Conservation (phyloP, 2,329 filamentous ascomycete genomes). For the Amauroascus niger region DNA sequence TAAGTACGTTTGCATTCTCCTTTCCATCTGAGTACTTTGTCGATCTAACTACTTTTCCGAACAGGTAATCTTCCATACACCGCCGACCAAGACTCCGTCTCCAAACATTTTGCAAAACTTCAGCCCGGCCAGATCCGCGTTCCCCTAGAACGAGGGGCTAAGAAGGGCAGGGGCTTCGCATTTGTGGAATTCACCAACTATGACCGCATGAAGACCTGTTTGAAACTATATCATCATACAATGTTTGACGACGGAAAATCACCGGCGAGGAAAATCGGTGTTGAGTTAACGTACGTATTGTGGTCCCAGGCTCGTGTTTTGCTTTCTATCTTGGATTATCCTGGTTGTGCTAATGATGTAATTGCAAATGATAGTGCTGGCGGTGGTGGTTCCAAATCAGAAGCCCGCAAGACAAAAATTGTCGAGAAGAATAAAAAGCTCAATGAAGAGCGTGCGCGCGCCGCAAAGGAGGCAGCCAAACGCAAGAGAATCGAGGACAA, state of each 20-base stretch:
- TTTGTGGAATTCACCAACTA: constrained; percentile 84
- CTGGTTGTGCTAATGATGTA: constrained; percentile 4
- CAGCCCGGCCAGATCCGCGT: constrained; percentile 61
- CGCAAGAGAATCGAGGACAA: constrained; percentile 37
- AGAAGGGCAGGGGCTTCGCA: constrained; percentile 63
- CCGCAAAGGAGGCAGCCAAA: constrained; percentile 41
- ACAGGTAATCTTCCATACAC: constrained; percentile 79
- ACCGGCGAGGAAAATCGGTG: constrained; percentile 67
- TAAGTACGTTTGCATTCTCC: constrained; percentile 44
- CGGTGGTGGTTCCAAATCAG: constrained; percentile 67
- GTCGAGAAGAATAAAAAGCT: constrained; percentile 77
- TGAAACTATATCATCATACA: constrained; percentile 83
- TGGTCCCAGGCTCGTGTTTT: constrained; percentile 31
- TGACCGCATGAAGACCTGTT: constrained; percentile 83
- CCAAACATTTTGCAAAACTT: constrained; percentile 68
- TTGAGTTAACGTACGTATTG: constrained; percentile 74
- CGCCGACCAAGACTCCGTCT: constrained; percentile 60
- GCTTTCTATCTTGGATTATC: background rate
- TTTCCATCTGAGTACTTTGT: constrained; percentile 14
- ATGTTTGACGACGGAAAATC: constrained; percentile 54
- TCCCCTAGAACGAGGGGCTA: constrained; percentile 55
- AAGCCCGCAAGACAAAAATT: constrained; percentile 64
- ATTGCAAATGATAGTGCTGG: constrained; percentile 53
- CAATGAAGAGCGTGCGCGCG: constrained; percentile 54
- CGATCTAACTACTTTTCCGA: constrained; percentile 16